A percentile compares a stretch with the other conserved stretches of the same genome.
Conservation (phyloP, 192 early-diverging fungal species). For the Kickxella alabastrina region DNA sequence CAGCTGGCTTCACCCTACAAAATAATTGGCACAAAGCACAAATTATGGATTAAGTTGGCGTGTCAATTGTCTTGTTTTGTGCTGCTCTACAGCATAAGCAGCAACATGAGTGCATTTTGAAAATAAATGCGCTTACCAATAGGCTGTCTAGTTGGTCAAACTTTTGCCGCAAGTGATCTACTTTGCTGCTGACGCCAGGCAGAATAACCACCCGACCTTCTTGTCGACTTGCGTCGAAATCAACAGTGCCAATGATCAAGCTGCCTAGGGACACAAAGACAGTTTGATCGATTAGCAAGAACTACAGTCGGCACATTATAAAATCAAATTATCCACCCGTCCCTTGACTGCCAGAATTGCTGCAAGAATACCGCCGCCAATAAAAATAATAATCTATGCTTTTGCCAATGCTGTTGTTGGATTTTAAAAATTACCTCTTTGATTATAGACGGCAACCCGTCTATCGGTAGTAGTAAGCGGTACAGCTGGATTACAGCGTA, state of each 20-base stretch:
- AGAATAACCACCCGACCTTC: constrained; percentile 26
- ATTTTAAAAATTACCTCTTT: constrained; percentile 12
- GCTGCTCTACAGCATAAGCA: too few species aligned
- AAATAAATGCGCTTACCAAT: constrained; percentile 18
- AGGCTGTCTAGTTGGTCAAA: constrained; percentile 17
- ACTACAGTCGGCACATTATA: constrained; percentile 10
- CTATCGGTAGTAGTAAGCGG: constrained; percentile 11
- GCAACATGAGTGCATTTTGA: too few species aligned
- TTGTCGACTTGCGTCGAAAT: constrained; percentile 30
- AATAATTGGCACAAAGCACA: background rate
- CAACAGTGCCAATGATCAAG: constrained; percentile 23
- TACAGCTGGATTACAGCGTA: constrained; percentile 27
- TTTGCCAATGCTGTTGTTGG: background rate
- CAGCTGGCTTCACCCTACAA: constrained; percentile 25
- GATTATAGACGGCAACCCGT: constrained; percentile 11
- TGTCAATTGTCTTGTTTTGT: background rate
- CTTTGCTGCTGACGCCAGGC: constrained; percentile 14
- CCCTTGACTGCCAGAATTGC: too few species aligned
- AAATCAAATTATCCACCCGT: background rate
- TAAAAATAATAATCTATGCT: background rate
- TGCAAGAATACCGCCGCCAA: background rate
- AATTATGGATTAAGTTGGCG: background rate
- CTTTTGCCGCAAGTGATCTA: constrained; percentile 25
- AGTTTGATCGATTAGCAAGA: constrained; percentile 15
- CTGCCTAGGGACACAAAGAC: constrained; percentile 21